These are phyloP conservation scores for Musa itinerans DNA, from an alignment of 176 grass and related monocot species.

Conservation along the genomic window DNA sequence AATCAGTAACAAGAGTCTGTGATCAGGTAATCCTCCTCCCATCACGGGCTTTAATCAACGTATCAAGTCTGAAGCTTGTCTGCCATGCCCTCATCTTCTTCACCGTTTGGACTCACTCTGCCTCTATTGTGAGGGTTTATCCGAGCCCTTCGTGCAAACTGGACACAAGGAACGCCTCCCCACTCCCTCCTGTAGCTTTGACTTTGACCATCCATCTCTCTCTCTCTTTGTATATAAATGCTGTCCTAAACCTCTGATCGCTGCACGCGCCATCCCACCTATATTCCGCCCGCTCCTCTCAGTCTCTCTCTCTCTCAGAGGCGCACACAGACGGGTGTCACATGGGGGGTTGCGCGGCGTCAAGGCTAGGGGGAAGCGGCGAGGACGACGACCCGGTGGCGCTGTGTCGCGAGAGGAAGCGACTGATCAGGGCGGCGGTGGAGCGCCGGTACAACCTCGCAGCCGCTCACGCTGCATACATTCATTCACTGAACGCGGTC, in stretches of 20 bases:
- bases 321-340: no score
- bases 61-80: no score
- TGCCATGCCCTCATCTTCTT: no score
- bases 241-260: background rate
- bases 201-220: background rate
- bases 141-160: no score
- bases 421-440: conserved; percentile 67
- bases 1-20: no score
- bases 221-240: no score
- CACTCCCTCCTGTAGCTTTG: background rate
- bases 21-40: no score
- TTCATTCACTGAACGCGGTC: conserved; percentile 51
- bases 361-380: conserved; percentile 41
- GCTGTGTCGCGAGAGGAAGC: conserved; percentile 77
- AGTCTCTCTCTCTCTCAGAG: background rate
- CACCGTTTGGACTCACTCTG: no score
- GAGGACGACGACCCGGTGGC: conserved; percentile 64
- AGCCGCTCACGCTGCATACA: conserved; percentile 49
- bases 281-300: background rate
- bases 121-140: no score
- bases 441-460: conserved; percentile 58
- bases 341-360: conserved; percentile 95
- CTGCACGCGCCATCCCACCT: background rate
- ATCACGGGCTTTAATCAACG: no score
- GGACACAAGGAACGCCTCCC: background rate